Percentiles rank a stretch among this genome's conserved stretches.
Conservation (phyloP, 257 asterid genomes). For the Scutellaria galericulata region DNA sequence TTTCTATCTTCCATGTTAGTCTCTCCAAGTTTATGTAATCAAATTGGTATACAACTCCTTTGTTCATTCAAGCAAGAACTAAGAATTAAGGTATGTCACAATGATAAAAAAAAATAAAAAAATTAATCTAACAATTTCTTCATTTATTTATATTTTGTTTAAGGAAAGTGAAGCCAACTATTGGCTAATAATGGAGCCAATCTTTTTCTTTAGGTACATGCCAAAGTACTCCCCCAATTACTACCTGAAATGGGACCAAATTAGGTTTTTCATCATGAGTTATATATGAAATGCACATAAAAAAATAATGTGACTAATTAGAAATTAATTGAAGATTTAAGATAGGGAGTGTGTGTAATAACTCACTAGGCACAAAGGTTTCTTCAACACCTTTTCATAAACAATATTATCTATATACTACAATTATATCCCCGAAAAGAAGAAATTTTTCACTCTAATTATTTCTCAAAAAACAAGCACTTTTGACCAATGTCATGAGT, state of each 20-base stretch:
- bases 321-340: background rate
- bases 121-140: background rate
- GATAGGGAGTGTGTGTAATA: slow-evolving; percentile 18
- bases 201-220: slow-evolving; percentile 9
- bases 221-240: slow-evolving; percentile 28
- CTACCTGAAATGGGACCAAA: slow-evolving; percentile 42
- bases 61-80: too few relatives aligned
- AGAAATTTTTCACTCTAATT: background rate
- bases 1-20: slow-evolving; percentile 3
- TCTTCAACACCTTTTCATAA: slow-evolving; percentile 39
- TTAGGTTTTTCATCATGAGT: slow-evolving; percentile 43
- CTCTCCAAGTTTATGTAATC: too few relatives aligned
- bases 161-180: slow-evolving; percentile 16
- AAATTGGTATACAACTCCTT: background rate
- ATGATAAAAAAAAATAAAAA: background rate
- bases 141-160: background rate
- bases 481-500: slow-evolving; percentile 38
- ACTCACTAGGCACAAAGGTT: slow-evolving; percentile 42
- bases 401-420: slow-evolving; percentile 38
- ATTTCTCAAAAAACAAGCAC: slow-evolving; percentile 28
- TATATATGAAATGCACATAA: background rate
- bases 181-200: slow-evolving; percentile 24
- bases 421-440: slow-evolving; percentile 24
- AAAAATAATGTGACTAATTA: background rate
- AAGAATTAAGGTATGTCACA: background rate